phyloP scores from a whole-genome alignment of 257 asterid genomes.

The Nicotiana obtusifolia region DNA sequence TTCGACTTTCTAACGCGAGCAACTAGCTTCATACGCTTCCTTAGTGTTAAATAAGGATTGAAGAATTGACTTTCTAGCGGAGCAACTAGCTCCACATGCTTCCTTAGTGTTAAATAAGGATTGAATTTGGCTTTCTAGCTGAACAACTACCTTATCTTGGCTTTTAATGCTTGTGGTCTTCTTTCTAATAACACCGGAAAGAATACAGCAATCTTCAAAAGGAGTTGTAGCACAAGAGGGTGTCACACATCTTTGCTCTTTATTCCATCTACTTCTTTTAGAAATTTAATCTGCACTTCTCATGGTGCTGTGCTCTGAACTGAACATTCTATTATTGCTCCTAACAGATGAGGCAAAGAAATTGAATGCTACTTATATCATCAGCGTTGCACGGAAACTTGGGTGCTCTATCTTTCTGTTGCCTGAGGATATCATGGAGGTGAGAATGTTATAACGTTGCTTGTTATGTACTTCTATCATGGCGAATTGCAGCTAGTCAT shows the following conservation, averaged over 20 bases:
- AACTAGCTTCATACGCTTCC: background rate
- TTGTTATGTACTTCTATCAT: background rate
- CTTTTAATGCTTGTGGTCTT: background rate
- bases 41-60: background rate
- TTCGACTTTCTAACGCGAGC: background rate
- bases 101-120: background rate
- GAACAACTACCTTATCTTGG: background rate
- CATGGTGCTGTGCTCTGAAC: conserved; percentile 5
- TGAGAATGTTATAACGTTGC: conserved; percentile 22
- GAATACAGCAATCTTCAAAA: background rate
- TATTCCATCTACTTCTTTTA: background rate
- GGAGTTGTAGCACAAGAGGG: background rate
- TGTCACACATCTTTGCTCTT: background rate
- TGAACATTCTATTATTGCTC: conserved; percentile 14
- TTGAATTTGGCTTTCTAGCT: background rate
- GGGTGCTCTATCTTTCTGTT: conserved; percentile 95
- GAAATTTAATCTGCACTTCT: background rate
- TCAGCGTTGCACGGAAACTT: conserved; percentile 94
- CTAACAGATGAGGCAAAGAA: conserved; percentile 79
- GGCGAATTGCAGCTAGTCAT: background rate
- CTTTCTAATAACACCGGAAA: background rate
- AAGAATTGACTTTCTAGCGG: background rate
- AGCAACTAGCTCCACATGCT: background rate
- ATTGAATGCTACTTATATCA: conserved; percentile 92
- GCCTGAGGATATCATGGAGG: conserved; percentile 98